Percentiles rank a stretch among this genome's conserved stretches.
Conservation (phyloP, 129 eudicot genomes). For the Pittosporum tobira region DNA sequence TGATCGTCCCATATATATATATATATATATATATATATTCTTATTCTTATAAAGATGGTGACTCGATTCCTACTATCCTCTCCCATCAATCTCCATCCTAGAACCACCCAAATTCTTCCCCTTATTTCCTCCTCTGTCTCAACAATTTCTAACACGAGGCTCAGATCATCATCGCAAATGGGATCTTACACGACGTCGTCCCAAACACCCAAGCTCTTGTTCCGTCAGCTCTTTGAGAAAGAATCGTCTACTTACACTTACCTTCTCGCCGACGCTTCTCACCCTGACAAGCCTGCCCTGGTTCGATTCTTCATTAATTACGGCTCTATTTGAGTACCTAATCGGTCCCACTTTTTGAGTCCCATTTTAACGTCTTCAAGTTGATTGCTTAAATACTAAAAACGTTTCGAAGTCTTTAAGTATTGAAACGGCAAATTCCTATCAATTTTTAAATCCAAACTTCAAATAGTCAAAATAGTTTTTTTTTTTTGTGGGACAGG, state of each 20-base stretch:
- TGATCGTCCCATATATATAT: background rate
- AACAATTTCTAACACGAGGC: conserved; percentile 12
- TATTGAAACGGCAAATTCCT: too few species aligned
- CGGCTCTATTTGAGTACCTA: background rate
- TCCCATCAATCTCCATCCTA: background rate
- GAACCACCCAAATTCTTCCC: conserved; percentile 1
- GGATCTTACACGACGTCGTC: conserved; percentile 53
- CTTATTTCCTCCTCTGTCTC: background rate
- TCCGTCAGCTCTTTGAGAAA: conserved; percentile 94
- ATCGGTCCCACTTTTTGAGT: too few species aligned
- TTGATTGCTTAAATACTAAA: too few species aligned
- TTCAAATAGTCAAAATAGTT: too few species aligned
- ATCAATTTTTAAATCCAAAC: too few species aligned
- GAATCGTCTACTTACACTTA: conserved; percentile 92
- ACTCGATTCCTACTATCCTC: conserved; percentile 5
- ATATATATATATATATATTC: background rate
- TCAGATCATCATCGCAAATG: conserved; percentile 49
- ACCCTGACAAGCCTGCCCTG: conserved; percentile 91
- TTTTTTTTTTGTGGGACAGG: too few species aligned
- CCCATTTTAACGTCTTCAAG: too few species aligned
- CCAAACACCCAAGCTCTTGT: conserved; percentile 33
- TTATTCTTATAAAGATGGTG: conserved; percentile 31
- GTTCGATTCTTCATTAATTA: conserved; percentile 19
- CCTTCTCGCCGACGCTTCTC: conserved; percentile 89
- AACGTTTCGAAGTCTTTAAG: too few species aligned